Evolutionary conservation across 768 basidiomycete species (phyloP), one percentile per base, ranked within the genome.

Genomic region (Lyophyllum semitale): DNA sequence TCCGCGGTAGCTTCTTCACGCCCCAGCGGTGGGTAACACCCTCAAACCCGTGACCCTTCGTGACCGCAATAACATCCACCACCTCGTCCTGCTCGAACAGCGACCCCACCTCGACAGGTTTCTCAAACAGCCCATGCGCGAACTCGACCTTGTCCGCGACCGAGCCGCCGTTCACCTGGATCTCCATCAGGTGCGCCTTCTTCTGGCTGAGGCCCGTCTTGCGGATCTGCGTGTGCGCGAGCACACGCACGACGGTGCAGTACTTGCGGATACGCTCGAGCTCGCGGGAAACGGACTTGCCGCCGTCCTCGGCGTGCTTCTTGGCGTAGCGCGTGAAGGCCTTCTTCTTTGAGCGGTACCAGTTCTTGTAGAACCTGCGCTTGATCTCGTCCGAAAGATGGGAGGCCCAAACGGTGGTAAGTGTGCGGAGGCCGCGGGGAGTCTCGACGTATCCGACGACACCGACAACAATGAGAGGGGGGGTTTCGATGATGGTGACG

Each of bases 341-440:
- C 88, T 99, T 99, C 87, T 98, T 98, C 91, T 99, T 99, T 47
- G 94, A 96, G 65, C 93, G 89, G 84, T 98, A 98, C 95, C 96
- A 98, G 85, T 96, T 97, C 84, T 95, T 95, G 90, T 98, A 98
- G 89, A 99, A 98, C 66, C 97, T 87, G 69, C 97, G 93, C 79
- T 96, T 99, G 73, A 98, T 72, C 73, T 98, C 95, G 73, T 98
- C 97, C 35, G 93, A 95, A 40, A 99, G 85, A 75, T 99, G 97
- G 64, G 92, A 91, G 44, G 97, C 95, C 97, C 91, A 93, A 73
- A 97, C 95, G 58, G 97, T 99, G 70, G 97, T 98, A 69, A 99
- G 90, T 38, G 95, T 93, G 71, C 97, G 95, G 62, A 99, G 89
- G 68, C 97, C 97, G 66, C 97, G 95, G 69, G 97, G 97, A 56